phyloP scores from a whole-genome alignment of 2,329 filamentous ascomycete genomes.

The Monilinia vaccinii-corymbosi region DNA sequence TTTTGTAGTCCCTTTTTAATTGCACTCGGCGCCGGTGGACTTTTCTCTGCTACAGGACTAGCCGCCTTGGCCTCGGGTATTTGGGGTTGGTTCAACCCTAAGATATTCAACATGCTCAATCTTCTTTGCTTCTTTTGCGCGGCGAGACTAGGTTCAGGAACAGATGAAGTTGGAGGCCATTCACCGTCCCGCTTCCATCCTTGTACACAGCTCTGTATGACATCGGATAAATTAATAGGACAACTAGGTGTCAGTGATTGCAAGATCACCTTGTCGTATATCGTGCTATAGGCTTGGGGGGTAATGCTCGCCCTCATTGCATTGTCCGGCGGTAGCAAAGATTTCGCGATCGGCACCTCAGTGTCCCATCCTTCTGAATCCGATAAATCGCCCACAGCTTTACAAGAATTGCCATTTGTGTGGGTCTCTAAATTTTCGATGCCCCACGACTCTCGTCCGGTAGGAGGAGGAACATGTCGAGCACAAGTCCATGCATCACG shows the following conservation, averaged over 20 bases:
- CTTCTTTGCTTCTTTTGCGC: conserved; percentile 21
- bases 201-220: conserved; percentile 70
- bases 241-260: conserved; percentile 74
- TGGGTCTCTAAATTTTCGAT: conserved; percentile 28
- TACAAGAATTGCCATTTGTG: conserved; percentile 19
- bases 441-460: conserved; percentile 25
- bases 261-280: conserved; percentile 83
- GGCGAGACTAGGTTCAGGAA: conserved; percentile 31
- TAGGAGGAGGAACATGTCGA: conserved; percentile 39
- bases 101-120: conserved; percentile 24
- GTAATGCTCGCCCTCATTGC: conserved; percentile 70
- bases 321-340: conserved; percentile 64
- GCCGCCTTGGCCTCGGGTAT: conserved; percentile 1
- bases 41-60: conserved; percentile 6
- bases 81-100: conserved; percentile 18
- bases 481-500: conserved; percentile 83
- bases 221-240: conserved; percentile 77
- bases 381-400: conserved; percentile 16
- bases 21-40: not conserved
- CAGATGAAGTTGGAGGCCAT: conserved; percentile 65
- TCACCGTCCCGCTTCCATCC: conserved; percentile 92
- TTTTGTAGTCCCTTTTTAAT: not conserved
- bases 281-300: conserved; percentile 63
- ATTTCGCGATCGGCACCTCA: conserved; percentile 58
- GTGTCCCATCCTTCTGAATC: conserved; percentile 24